Conservation (phyloP, 2,329 filamentous ascomycete species). For the Colletotrichum liaoningense region DNA sequence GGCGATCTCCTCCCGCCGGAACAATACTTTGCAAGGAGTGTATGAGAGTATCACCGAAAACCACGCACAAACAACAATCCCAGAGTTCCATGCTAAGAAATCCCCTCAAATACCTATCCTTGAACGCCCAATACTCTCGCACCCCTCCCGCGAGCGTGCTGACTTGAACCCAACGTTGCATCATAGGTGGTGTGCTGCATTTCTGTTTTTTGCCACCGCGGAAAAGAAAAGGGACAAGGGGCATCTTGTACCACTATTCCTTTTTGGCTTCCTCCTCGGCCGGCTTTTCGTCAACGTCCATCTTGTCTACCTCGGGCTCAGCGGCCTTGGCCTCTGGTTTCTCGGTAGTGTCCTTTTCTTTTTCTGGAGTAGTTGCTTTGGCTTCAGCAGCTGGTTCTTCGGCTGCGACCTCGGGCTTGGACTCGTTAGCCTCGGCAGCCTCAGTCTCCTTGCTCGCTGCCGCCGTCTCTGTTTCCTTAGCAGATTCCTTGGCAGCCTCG, state of each 20-base stretch:
- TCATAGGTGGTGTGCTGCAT: constrained; percentile 3
- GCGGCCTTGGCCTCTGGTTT: constrained; percentile 32
- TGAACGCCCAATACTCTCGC: constrained; percentile 25
- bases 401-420: constrained; percentile 35
- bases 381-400: constrained; percentile 30
- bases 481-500: constrained; percentile 21
- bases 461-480: constrained; percentile 31
- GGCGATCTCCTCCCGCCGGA: neutral
- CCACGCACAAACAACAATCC: neutral
- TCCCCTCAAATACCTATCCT: constrained; percentile 13
- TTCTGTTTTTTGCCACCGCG: neutral
- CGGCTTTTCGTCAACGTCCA: constrained; percentile 36
- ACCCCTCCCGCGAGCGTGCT: neutral
- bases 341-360: constrained; percentile 37
- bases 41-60: constrained; percentile 27
- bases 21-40: neutral
- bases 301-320: constrained; percentile 38
- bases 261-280: constrained; percentile 23
- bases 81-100: constrained; percentile 8
- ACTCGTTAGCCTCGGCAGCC: neutral
- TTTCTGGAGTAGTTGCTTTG: constrained; percentile 15
- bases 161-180: constrained; percentile 8
- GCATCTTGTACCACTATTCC: constrained; percentile 7
- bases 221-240: neutral
- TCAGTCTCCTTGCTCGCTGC: constrained; percentile 27